These are phyloP conservation scores for Syncephalastrum contaminatum DNA, from an alignment of 371 early-diverging fungal species.

Conservation along the genomic window DNA sequence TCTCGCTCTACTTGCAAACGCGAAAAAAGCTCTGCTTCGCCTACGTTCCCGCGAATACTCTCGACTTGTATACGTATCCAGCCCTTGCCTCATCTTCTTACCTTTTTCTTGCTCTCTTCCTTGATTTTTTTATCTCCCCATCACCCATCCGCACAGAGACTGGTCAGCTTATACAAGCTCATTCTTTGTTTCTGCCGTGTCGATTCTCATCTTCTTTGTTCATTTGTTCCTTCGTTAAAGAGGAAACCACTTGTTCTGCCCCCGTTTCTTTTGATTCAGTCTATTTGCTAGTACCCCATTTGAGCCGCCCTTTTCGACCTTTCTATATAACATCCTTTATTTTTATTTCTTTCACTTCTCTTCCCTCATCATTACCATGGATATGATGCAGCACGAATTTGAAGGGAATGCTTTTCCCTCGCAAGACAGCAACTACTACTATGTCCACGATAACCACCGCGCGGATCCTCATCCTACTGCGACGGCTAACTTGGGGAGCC, in stretches of 20 bases:
- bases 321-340: constrained; percentile 9
- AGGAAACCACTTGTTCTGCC: constrained; percentile 2
- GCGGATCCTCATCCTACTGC: not conserved
- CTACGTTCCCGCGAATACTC: not conserved
- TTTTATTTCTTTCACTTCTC: constrained; percentile 10
- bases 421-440: constrained; percentile 5
- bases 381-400: constrained; percentile 7
- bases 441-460: constrained; percentile 8
- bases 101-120: constrained; percentile 1
- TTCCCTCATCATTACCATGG: constrained; percentile 2
- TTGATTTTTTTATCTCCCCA: too few relatives aligned
- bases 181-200: not conserved
- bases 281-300: constrained; percentile 10
- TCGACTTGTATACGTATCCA: constrained; percentile 10
- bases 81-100: constrained; percentile 12
- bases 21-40: too few relatives aligned
- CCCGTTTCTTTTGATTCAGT: constrained; percentile 10
- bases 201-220: too few relatives aligned
- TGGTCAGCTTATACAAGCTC: not conserved
- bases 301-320: constrained; percentile 4
- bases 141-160: too few relatives aligned
- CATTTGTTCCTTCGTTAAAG: too few relatives aligned
- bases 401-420: constrained; percentile 1
- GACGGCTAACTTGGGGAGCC: too few relatives aligned
- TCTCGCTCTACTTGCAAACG: constrained; percentile 1